Base-by-base conservation (phyloP, 257 asterid genomes). In the Forsythia viridissima region DNA sequence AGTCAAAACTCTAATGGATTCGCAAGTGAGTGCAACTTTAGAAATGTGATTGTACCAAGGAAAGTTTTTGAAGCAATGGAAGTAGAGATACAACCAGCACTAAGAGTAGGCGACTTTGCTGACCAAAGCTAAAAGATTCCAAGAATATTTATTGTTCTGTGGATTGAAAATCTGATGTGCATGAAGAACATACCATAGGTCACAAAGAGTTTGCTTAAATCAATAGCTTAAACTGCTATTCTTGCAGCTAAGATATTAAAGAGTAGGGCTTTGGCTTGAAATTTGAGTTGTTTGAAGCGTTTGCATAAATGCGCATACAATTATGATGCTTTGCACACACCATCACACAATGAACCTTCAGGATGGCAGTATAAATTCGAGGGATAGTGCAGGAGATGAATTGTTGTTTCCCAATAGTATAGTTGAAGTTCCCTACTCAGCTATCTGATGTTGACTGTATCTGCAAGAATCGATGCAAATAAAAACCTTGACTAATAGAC, bases 241-340 rank as follows among this genome's bases (percentile, higher is more conserved):
- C 65, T 4, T 75, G 76, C 44, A 70, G 36, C 66, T 4, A 18
- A 61, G 40, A 37, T 76, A 52, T 52, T 52, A 36, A 75, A 68
- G 70, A 71, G 24, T 52, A 16, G 63, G 21, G 63, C n/a, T 39
- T 12, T 51, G 34, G 63, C 24, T 15, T 46, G 5, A 37, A 8
- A 15, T 76, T 21, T 52, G 41, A 70, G 63, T 24, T 71, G 70
- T 81, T 76, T n/a, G 74, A 67, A 52, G 42, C 55, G 34, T 57
- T 71, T 39, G 15, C 57, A 51, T 41, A 36, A 8, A 6, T 37
- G 13, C 9, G 4, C 65, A 9, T 30, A 34, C 39, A 38, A 72
- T 18, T 8, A 10, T 37, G 78, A 15, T 79, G 51, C 40, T n/a
- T 6, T 8, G 63, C 48, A 36, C 42, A 8, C 44, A 68, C 9